These are phyloP conservation scores for Fusarium oligoseptatum DNA, from an alignment of 2,329 filamentous ascomycete species.

Conservation along the genomic window DNA sequence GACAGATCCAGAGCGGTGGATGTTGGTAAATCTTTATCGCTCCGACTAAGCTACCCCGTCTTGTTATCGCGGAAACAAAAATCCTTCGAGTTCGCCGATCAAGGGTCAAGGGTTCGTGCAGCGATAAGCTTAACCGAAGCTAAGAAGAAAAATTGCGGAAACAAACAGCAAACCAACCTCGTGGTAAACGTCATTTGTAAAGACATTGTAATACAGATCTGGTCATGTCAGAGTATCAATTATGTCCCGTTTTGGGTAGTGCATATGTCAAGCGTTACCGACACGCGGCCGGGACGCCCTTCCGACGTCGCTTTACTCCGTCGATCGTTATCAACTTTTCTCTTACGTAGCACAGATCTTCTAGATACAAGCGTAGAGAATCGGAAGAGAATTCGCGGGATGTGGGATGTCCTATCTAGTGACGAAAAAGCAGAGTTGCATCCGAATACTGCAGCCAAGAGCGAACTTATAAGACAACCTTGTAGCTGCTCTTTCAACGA, in stretches of 20 bases:
- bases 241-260: not conserved
- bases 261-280: not conserved
- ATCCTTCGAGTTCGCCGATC: not conserved
- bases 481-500: not conserved
- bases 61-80: not conserved
- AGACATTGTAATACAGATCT: not conserved
- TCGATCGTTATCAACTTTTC: not conserved
- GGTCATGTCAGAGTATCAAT: not conserved
- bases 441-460: not conserved
- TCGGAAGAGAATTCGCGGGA: not conserved
- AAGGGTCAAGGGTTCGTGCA: not conserved
- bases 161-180: not conserved
- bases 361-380: not conserved
- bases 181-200: not conserved
- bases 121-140: not conserved
- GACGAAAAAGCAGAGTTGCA: not conserved
- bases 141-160: not conserved
- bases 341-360: not conserved
- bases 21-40: constrained; percentile 5
- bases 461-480: not conserved
- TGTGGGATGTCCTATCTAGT: not conserved
- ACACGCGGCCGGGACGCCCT: not conserved
- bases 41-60: not conserved
- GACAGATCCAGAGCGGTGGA: not conserved
- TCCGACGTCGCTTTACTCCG: not conserved